Conservation (phyloP, 2,329 filamentous ascomycete genomes). For the Penicillium sp. region DNA sequence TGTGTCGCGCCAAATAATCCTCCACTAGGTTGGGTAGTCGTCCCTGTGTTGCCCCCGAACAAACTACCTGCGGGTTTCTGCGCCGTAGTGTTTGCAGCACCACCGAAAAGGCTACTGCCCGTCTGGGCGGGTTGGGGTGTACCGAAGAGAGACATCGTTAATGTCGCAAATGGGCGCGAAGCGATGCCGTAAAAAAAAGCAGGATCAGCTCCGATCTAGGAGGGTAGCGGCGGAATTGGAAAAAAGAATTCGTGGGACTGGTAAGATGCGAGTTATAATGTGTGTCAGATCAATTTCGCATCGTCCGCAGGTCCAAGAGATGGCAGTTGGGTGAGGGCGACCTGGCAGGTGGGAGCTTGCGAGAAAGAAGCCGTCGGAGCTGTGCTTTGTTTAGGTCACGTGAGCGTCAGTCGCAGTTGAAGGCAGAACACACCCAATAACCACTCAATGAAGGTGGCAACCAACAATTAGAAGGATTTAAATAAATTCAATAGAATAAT, state of each 20-base stretch:
- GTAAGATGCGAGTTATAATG: background rate
- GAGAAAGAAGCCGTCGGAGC: constrained; percentile 26
- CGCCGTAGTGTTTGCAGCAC: constrained; percentile 24
- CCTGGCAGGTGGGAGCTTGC: constrained; percentile 25
- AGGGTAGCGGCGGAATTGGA: constrained; percentile 3
- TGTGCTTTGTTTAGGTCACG: constrained; percentile 29
- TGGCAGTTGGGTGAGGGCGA: constrained; percentile 12
- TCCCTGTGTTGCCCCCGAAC: constrained; percentile 25
- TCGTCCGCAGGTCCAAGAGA: constrained; percentile 7
- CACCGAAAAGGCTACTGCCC: constrained; percentile 35
- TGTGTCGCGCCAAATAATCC: constrained; percentile 37
- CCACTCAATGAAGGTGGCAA: background rate
- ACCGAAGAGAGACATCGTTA: constrained; percentile 46
- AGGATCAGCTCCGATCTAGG: constrained; percentile 7
- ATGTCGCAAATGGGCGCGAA: constrained; percentile 12
- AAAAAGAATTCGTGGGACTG: background rate
- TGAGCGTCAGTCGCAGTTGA: constrained; percentile 7
- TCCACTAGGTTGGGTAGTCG: constrained; percentile 30
- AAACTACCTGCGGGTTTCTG: constrained; percentile 33
- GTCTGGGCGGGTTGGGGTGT: constrained; percentile 24
- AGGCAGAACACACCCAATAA: background rate
- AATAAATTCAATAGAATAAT: no score
- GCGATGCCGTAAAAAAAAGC: constrained; percentile 22
- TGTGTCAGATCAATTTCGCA: constrained; percentile 11
- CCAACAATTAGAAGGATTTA: background rate